Percentiles rank a stretch among this genome's conserved stretches.
Evolutionary conservation across 2,329 filamentous ascomycete genomes (phyloP).

Genomic region (Penicillium sp.): DNA sequence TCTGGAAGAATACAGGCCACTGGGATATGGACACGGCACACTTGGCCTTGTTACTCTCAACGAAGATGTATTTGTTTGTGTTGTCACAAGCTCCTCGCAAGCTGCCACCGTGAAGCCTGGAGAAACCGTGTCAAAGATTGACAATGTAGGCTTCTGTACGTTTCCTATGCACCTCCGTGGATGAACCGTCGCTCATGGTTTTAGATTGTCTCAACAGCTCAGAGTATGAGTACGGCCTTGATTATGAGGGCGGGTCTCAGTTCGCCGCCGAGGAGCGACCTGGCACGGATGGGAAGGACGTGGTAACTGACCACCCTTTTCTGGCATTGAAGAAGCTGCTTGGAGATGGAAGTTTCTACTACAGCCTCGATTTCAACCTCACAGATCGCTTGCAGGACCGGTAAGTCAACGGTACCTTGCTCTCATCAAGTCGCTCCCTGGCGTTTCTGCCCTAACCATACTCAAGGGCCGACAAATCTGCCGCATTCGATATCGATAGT

Average conservation of each 20-base stretch:
- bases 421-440: not conserved
- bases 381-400: constrained; percentile 90
- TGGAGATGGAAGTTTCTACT: constrained; percentile 93
- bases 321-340: constrained; percentile 86
- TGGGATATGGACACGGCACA: constrained; percentile 79
- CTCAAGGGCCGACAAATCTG: constrained; percentile 65
- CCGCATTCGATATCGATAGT: constrained; percentile 84
- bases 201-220: constrained; percentile 79
- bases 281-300: constrained; percentile 61
- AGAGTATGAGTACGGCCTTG: constrained; percentile 74
- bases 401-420: constrained; percentile 41
- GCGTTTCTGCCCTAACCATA: constrained; percentile 10
- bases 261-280: constrained; percentile 53
- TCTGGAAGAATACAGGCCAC: constrained; percentile 69
- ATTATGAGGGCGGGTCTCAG: constrained; percentile 53
- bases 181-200: not conserved
- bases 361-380: constrained; percentile 96
- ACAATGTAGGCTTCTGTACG: constrained; percentile 74
- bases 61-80: constrained; percentile 82
- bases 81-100: constrained; percentile 73
- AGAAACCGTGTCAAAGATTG: constrained; percentile 84
- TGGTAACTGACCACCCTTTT: constrained; percentile 79
- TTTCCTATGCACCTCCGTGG: constrained; percentile 1
- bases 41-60: constrained; percentile 80
- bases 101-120: constrained; percentile 80